Evolutionary conservation across 257 asterid species (phyloP).

Genomic region (Penstemon davidsonii): DNA sequence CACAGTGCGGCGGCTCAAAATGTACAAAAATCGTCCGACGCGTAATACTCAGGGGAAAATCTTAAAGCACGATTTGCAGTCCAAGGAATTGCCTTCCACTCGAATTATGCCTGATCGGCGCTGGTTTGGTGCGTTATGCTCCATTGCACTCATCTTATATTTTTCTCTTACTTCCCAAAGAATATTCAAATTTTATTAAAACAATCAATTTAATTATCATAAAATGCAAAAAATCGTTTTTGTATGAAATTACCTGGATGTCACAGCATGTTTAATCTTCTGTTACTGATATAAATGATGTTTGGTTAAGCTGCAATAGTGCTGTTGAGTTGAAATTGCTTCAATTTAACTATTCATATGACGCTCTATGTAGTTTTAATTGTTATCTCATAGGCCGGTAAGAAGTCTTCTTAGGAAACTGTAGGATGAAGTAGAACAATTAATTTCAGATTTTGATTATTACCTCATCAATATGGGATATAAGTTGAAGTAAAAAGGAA

Average conservation of each 20-base stretch:
- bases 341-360: no score
- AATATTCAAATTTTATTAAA: not conserved
- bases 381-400: not conserved
- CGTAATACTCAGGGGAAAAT: constrained; percentile 63
- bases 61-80: constrained; percentile 76
- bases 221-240: no score
- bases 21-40: constrained; percentile 75
- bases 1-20: constrained; percentile 92
- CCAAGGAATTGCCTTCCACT: constrained; percentile 83
- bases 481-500: not conserved
- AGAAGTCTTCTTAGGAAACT: not conserved
- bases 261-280: not conserved
- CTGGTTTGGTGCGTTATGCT: constrained; percentile 71
- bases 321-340: not conserved
- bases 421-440: not conserved
- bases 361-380: not conserved
- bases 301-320: not conserved
- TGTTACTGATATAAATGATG: not conserved
- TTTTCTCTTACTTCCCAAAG: not conserved
- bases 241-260: no score
- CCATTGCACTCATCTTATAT: no score
- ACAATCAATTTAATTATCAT: no score
- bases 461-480: constrained; percentile 4
- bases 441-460: not conserved
- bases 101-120: constrained; percentile 92